Percentiles rank a stretch among this genome's conserved stretches.
Evolutionary conservation across 1,284 basidiomycete genomes (phyloP).

Genomic region (Austropuccinia psidii): DNA sequence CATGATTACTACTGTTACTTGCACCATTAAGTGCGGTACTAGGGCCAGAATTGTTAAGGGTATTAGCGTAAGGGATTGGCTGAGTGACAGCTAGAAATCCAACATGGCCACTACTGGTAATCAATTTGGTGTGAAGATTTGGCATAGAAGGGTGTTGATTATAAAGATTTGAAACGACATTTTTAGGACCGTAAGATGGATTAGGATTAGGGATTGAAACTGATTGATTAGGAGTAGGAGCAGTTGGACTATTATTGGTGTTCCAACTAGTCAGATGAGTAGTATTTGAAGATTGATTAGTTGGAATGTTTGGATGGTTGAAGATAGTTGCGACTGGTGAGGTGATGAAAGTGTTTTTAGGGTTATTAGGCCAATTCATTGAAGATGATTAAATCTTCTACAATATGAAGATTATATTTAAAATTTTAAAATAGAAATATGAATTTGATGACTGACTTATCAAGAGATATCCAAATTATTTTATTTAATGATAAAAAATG

Average conservation of each 20-base stretch:
- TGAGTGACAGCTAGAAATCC: too few species aligned
- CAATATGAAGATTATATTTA: too few species aligned
- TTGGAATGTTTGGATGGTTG: not conserved
- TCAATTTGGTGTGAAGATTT: too few species aligned
- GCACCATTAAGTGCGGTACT: not conserved
- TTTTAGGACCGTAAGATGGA: not conserved
- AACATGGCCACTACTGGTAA: too few species aligned
- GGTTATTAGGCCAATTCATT: not conserved
- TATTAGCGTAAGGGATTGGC: not conserved
- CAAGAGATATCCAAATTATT: too few species aligned
- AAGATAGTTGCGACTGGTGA: slow-evolving; percentile 13
- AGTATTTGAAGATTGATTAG: slow-evolving; percentile 3
- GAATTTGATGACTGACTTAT: too few species aligned
- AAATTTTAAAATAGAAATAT: too few species aligned
- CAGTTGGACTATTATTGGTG: not conserved
- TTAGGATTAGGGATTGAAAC: not conserved
- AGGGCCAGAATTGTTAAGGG: not conserved
- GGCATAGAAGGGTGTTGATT: not conserved
- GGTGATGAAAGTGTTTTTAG: slow-evolving; percentile 1
- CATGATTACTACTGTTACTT: not conserved
- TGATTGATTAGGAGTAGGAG: not conserved
- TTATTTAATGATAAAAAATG: too few species aligned
- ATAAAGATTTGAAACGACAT: not conserved
- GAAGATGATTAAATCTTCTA: too few species aligned
- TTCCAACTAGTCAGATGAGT: not conserved